Base-by-base conservation (phyloP, 2,329 filamentous ascomycete species). In the Emergomyces pasteurianus region DNA sequence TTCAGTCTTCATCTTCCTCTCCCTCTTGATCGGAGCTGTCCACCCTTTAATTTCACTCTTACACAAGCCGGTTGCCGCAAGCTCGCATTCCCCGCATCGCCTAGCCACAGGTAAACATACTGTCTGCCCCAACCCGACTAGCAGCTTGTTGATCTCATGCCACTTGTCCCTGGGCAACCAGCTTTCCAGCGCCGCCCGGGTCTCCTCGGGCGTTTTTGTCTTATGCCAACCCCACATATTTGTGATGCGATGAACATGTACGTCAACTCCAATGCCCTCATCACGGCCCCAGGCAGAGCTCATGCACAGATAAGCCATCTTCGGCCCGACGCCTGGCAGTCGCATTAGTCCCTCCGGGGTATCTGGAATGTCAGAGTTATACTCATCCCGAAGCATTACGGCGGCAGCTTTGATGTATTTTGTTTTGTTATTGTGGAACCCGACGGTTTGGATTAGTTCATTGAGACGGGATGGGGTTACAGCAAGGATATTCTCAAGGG, bases 391-490 rank as follows among this genome's bases (percentile, higher is more conserved):
- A 31, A 95, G 79, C 40, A 95, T 86, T 38, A 81, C 76, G 3
- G 90, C 90, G 0, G 88, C 80, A 61, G 85, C 80, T 72, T 94
- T 90, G 70, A 95, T 86, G 71, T 84, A 88, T 75, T 86, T 88
- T 2, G 91, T 94, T 77, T 96, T 96, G 75, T 91, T 92, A 70
- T 95, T 96, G 78, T 96, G 92, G 72, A 96, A 96, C 31, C 92
- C 92, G 47, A 96, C 91, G 66, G 88, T 86, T 72, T 83, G 81
- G 65, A 96, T 96, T 66, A 95, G 78, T 67, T 84, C 77, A 71
- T 95, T 92, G 28, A 89, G 78, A 16, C 78, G 72, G 1, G 78
- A 77, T 1, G 89, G 83, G 3, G 86, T 80, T 34, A 91, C 85
- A 1, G 85, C 84, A 12, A 96, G 79, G 61, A 96, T 81, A 63